phyloP scores from a whole-genome alignment of 2,329 filamentous ascomycete species.

The Chaetomiaceae sp. region DNA sequence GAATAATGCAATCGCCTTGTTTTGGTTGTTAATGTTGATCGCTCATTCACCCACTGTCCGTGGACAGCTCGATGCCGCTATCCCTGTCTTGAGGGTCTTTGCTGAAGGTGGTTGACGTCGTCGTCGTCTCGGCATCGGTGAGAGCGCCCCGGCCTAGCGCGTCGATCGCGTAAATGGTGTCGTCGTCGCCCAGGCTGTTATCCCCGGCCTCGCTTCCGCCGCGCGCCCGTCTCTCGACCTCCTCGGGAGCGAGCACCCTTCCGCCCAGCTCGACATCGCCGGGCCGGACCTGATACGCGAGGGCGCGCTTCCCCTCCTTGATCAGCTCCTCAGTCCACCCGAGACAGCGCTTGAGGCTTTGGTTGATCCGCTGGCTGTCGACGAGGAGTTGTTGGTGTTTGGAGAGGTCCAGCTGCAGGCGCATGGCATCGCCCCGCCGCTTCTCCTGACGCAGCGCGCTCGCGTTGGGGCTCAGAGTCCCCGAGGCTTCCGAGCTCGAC shows the following conservation, averaged over 20 bases:
- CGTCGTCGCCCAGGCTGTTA: conserved; percentile 1
- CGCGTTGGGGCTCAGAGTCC: conserved; percentile 38
- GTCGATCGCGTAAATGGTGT: conserved; percentile 11
- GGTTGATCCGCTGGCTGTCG: conserved; percentile 92
- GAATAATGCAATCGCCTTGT: not conserved
- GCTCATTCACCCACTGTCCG: conserved; percentile 31
- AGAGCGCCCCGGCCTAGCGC: conserved; percentile 1
- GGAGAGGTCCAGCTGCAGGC: conserved; percentile 76
- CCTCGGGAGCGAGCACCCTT: conserved; percentile 65
- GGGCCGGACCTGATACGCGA: conserved; percentile 74
- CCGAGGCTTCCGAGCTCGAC: conserved; percentile 37
- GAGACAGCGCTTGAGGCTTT: conserved; percentile 84
- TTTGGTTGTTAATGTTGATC: not conserved
- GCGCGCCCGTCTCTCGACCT: conserved; percentile 34
- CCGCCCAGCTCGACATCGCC: conserved; percentile 80
- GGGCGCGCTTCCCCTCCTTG: conserved; percentile 77
- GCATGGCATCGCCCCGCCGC: conserved; percentile 71
- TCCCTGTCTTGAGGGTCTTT: conserved; percentile 46
- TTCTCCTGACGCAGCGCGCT: conserved; percentile 41
- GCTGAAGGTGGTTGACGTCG: conserved; percentile 25
- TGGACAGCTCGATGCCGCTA: conserved; percentile 47
- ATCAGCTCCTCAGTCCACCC: conserved; percentile 89
- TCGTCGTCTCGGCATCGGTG: not conserved
- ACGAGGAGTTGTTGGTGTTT: conserved; percentile 85
- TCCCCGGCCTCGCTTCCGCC: conserved; percentile 29